Evolutionary conservation across 345 rosid species (phyloP), one percentile per base, ranked within the genome.

Genomic region (Orychophragmus violaceus): DNA sequence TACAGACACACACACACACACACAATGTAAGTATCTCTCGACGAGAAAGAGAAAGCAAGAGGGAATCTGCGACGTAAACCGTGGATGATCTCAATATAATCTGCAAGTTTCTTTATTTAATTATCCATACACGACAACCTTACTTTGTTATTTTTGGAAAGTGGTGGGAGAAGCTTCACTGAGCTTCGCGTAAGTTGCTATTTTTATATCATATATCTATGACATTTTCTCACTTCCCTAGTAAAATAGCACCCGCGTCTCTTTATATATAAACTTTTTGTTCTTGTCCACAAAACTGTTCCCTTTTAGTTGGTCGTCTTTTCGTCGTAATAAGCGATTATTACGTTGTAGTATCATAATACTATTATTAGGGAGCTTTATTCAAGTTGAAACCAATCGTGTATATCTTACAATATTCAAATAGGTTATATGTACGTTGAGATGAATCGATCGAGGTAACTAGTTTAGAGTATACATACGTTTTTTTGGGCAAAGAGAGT

Each of bases 151-250:
- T 72, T 58, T 72, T 66, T 52, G 67, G 77, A 59, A 72, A 72
- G 67, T 66, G 76, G 33, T 55, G 70, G 51, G 5, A 55, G 76
- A 72, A 64, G 70, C 65, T 71, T 63, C 69, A 71, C 69, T 54
- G 57, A 62, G 64, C 70, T 73, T 73, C 71, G 55, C 0, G 55
- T 59, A 59, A 59, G 67, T 66, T 65, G 72, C 62, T 59, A 30
- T 50, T 66, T 41, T 64, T 52, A 9, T 72, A 72, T 14, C 32
- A 11, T 33, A 27, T 46, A 8, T 30, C 6, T 35, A 10, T 62
- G 48, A 62, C 52, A 70, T 27, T 71, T 55, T 53, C 33, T 50
- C 75, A 7, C 0, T 64, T 27, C 76, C 76, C 76, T 64, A 56
- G 58, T 71, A 46, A 46, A 55, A 42, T 24, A 61, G 21, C 50